Conservation (phyloP, 2,329 filamentous ascomycete genomes). For the Cladosporium sp. region DNA sequence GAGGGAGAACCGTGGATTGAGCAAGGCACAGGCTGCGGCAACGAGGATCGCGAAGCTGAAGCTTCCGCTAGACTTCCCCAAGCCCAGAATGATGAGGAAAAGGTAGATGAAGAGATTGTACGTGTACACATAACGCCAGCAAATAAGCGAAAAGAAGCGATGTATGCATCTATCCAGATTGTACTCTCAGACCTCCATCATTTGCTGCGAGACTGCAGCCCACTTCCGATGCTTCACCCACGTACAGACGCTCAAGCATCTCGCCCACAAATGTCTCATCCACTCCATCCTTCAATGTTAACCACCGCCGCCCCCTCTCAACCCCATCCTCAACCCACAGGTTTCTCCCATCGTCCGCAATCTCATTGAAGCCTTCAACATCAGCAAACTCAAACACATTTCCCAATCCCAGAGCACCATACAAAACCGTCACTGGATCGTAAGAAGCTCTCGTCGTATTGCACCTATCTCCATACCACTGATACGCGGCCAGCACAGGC, state of each 20-base stretch:
- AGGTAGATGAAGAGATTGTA: slow-evolving; percentile 9
- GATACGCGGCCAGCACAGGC: slow-evolving; percentile 18
- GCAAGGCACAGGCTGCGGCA: slow-evolving; percentile 60
- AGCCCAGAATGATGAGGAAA: slow-evolving; percentile 42
- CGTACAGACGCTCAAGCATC: slow-evolving; percentile 20
- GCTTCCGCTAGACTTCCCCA: slow-evolving; percentile 82
- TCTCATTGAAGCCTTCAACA: not conserved
- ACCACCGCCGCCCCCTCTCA: slow-evolving; percentile 4
- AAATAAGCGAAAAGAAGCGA: not conserved
- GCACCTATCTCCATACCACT: slow-evolving; percentile 18
- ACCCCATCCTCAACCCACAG: slow-evolving; percentile 3
- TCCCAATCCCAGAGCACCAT: slow-evolving; percentile 4
- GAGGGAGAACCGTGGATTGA: slow-evolving; percentile 52
- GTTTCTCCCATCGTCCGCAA: slow-evolving; percentile 12
- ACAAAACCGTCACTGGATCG: slow-evolving; percentile 22
- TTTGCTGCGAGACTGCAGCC: not conserved
- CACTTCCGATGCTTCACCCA: not conserved
- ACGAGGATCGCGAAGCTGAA: slow-evolving; percentile 69
- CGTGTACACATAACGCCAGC: slow-evolving; percentile 6
- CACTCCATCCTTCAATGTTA: slow-evolving; percentile 24
- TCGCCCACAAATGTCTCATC: slow-evolving; percentile 19
- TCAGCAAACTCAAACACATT: slow-evolving; percentile 7
- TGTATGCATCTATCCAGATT: not conserved
- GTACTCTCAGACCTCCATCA: not conserved
- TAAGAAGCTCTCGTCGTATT: slow-evolving; percentile 14